Conservation (phyloP, 768 basidiomycete genomes). For the Rhodocollybia butyracea region DNA sequence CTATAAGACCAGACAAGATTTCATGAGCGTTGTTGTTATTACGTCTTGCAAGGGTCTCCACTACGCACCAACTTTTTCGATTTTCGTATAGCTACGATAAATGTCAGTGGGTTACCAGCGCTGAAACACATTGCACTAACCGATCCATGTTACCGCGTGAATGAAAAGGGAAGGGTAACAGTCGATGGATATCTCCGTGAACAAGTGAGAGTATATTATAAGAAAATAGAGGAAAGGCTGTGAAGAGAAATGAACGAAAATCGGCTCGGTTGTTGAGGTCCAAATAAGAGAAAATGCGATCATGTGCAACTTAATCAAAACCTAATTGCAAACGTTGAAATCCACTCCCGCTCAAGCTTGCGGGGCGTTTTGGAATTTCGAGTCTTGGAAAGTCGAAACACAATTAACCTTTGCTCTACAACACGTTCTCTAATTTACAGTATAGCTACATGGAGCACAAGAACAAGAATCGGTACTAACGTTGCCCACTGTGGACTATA, state of each 20-base stretch:
- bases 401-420: no score
- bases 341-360: no score
- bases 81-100: slow-evolving; percentile 82
- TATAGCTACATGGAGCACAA: background rate
- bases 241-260: background rate
- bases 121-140: no score
- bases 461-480: background rate
- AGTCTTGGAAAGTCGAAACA: no score
- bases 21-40: background rate
- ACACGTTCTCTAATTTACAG: background rate
- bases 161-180: no score
- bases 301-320: slow-evolving; percentile 1
- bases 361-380: no score
- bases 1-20: slow-evolving; percentile 22
- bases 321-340: no score
- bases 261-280: background rate
- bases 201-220: background rate
- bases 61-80: slow-evolving; percentile 95
- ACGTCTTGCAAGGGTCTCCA: background rate
- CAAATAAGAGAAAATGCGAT: background rate
- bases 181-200: background rate
- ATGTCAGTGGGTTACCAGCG: no score
- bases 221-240: background rate
- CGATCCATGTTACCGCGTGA: slow-evolving; percentile 41
- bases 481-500: background rate